A percentile compares a stretch with the other conserved stretches of the same genome.
Evolutionary conservation across 805 yeast species (phyloP).

Genomic region (Vanderwaltozyma polyspora): DNA sequence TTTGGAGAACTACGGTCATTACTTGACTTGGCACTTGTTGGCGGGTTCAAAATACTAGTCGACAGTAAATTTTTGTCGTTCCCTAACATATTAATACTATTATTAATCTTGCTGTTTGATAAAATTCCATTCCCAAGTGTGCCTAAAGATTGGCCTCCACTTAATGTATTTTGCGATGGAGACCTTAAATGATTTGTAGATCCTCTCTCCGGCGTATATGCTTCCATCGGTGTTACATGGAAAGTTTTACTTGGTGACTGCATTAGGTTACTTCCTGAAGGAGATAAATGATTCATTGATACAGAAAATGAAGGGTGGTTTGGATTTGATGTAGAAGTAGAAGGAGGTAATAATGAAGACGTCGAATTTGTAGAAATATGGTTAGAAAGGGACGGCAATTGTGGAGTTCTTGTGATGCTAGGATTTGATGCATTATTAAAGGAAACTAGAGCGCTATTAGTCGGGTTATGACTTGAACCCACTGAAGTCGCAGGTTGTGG

Average conservation of each 20-base stretch:
- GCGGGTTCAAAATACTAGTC: background rate
- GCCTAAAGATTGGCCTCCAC: too few species aligned
- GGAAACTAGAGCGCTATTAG: constrained; percentile 3
- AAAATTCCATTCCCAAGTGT: background rate
- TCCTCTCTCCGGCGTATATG: constrained; percentile 56
- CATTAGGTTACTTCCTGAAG: constrained; percentile 16
- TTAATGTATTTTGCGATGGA: constrained; percentile 4
- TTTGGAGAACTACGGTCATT: constrained; percentile 54
- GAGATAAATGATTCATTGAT: constrained; percentile 7
- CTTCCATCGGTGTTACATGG: constrained; percentile 43
- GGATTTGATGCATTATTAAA: constrained; percentile 1
- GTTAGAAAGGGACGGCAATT: constrained; percentile 1
- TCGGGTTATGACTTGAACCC: background rate
- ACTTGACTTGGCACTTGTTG: background rate
- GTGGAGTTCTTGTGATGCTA: background rate
- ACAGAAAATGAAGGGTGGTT: background rate
- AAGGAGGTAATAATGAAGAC: background rate
- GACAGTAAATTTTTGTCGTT: constrained; percentile 1
- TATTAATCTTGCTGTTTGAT: background rate
- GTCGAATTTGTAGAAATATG: background rate
- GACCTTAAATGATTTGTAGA: constrained; percentile 13
- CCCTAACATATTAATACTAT: background rate
- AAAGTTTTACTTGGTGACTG: constrained; percentile 34
- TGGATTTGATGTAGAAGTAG: background rate
- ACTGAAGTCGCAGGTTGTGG: background rate